Conservation (phyloP, 306 rosid species). For the Sesbania bispinosa region DNA sequence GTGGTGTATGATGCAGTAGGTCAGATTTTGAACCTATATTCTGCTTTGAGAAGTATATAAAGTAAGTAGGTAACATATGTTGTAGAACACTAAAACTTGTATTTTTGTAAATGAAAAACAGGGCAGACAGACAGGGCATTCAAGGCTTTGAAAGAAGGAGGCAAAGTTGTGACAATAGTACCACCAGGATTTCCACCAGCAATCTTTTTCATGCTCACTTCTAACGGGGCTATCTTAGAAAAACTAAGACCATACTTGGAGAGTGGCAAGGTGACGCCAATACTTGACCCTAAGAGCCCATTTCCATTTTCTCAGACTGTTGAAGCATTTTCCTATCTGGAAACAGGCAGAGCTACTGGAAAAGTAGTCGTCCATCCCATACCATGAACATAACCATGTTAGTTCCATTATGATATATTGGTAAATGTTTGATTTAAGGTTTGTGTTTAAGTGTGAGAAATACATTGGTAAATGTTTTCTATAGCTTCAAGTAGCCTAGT, state of each 20-base stretch:
- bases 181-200: conserved; percentile 22
- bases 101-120: not conserved
- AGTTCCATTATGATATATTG: too few relatives aligned
- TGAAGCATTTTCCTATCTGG: not conserved
- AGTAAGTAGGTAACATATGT: too few relatives aligned
- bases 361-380: not conserved
- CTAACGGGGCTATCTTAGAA: not conserved
- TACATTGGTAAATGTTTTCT: not conserved
- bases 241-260: not conserved
- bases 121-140: conserved; percentile 39
- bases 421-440: not conserved
- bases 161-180: conserved; percentile 40
- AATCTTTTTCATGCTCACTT: not conserved
- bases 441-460: not conserved
- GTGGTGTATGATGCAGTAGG: conserved; percentile 36
- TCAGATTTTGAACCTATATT: not conserved
- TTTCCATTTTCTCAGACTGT: not conserved
- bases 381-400: not conserved
- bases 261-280: not conserved
- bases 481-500: not conserved
- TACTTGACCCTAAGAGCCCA: not conserved
- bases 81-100: too few relatives aligned
- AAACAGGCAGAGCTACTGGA: not conserved
- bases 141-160: conserved; percentile 54
- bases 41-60: not conserved